Evolutionary conservation across 768 basidiomycete species (phyloP).

Genomic region (Psilocybe azurescens): DNA sequence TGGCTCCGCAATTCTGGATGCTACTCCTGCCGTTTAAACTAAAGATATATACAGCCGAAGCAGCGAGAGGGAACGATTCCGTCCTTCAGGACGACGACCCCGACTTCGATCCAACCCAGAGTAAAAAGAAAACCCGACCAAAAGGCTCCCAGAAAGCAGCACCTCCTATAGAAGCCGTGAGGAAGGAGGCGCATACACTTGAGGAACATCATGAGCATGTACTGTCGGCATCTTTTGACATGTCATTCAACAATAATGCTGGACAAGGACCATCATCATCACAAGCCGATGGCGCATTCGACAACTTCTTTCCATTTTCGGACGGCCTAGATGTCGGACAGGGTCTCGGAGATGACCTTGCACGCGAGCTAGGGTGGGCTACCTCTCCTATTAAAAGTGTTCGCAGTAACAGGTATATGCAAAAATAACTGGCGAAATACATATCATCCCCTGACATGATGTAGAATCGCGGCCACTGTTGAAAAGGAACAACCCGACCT

Average conservation of each 20-base stretch:
- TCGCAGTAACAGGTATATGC: slow-evolving; percentile 18
- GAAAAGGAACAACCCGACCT: neutral
- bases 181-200: slow-evolving; percentile 67
- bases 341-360: slow-evolving; percentile 72
- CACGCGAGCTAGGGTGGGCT: slow-evolving; percentile 78
- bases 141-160: slow-evolving; percentile 34
- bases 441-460: neutral
- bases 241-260: slow-evolving; percentile 46
- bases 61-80: slow-evolving; percentile 2
- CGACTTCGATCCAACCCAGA: slow-evolving; percentile 50
- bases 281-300: slow-evolving; percentile 50
- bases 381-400: slow-evolving; percentile 34
- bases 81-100: slow-evolving; percentile 45
- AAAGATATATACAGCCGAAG: slow-evolving; percentile 10
- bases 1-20: slow-evolving; percentile 20
- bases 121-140: slow-evolving; percentile 19
- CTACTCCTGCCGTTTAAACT: neutral
- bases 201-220: slow-evolving; percentile 73
- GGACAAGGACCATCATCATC: slow-evolving; percentile 56
- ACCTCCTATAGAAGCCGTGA: slow-evolving; percentile 45
- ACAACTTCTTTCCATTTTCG: slow-evolving; percentile 52
- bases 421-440: neutral
- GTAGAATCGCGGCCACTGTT: neutral
- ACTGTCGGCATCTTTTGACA: slow-evolving; percentile 68
- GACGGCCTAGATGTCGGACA: slow-evolving; percentile 64